phyloP scores from a whole-genome alignment of 768 basidiomycete genomes.

The Steccherinum ochraceum region DNA sequence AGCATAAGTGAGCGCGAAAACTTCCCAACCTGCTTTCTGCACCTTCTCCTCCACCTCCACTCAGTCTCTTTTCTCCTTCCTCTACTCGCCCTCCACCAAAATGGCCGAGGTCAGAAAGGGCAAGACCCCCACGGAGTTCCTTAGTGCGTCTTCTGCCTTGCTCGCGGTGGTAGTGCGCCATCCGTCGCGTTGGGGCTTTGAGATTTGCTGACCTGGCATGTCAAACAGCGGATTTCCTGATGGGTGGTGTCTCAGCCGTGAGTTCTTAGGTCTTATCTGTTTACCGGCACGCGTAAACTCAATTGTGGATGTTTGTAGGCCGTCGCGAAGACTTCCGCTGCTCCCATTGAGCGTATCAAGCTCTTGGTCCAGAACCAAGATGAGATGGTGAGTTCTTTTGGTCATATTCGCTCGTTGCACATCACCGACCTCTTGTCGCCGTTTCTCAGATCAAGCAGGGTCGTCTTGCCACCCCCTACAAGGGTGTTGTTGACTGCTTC shows the following conservation, averaged over 20 bases:
- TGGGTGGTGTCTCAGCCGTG: conserved; percentile 94
- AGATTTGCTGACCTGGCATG: conserved; percentile 28
- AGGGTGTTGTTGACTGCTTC: conserved; percentile 93
- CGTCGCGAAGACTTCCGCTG: conserved; percentile 97
- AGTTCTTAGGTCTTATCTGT: conserved; percentile 23
- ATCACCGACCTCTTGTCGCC: not conserved
- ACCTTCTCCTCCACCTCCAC: conserved; percentile 42
- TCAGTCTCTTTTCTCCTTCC: conserved; percentile 35
- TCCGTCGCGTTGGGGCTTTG: not conserved
- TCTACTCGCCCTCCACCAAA: conserved; percentile 40
- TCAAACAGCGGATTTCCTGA: conserved; percentile 79
- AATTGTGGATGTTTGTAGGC: conserved; percentile 46
- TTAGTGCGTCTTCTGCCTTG: conserved; percentile 43
- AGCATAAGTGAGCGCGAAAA: conserved; percentile 14
- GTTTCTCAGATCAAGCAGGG: conserved; percentile 97
- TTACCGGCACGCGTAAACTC: too few species aligned
- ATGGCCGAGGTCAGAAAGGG: conserved; percentile 81
- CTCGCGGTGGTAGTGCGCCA: conserved; percentile 4
- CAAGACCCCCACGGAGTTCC: conserved; percentile 91
- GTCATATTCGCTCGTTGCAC: not conserved
- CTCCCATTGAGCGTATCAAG: conserved; percentile 99
- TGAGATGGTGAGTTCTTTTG: conserved; percentile 96
- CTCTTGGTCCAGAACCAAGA: conserved; percentile 98
- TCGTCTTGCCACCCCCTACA: conserved; percentile 93
- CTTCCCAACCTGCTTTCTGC: conserved; percentile 22